Evolutionary conservation across 192 early-diverging fungal genomes (phyloP).

Genomic region (Backusella mclennaniae): DNA sequence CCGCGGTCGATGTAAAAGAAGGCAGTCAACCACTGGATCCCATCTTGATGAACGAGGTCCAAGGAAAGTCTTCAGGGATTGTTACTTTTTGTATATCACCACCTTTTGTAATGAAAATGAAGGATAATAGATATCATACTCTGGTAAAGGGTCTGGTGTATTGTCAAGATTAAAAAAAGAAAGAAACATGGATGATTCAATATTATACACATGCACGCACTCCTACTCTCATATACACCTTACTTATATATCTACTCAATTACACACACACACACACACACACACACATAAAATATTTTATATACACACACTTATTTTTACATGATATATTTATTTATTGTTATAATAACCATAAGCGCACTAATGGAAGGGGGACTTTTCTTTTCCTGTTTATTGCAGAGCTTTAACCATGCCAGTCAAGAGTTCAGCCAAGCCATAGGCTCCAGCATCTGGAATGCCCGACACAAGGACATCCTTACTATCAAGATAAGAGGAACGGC

Average conservation of each 20-base stretch:
- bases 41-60: slow-evolving; percentile 25
- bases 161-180: background rate
- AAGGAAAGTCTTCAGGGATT: slow-evolving; percentile 14
- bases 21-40: slow-evolving; percentile 22
- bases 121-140: background rate
- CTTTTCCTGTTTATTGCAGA: background rate
- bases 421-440: slow-evolving; percentile 57
- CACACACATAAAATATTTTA: no score
- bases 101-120: slow-evolving; percentile 22
- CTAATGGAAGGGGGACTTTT: background rate
- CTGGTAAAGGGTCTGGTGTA: slow-evolving; percentile 19
- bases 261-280: no score
- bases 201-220: background rate
- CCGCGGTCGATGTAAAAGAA: slow-evolving; percentile 20
- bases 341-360: background rate
- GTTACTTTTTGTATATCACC: slow-evolving; percentile 35
- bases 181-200: background rate
- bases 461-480: slow-evolving; percentile 39
- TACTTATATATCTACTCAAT: no score
- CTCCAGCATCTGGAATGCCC: slow-evolving; percentile 56
- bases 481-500: slow-evolving; percentile 62
- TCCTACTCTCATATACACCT: no score
- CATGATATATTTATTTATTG: background rate
- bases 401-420: slow-evolving; percentile 43
- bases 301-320: background rate